A percentile compares a stretch with the other conserved stretches of the same genome.
phyloP scores from a whole-genome alignment of 2,329 filamentous ascomycete genomes.

The Harringtonia lauricola region DNA sequence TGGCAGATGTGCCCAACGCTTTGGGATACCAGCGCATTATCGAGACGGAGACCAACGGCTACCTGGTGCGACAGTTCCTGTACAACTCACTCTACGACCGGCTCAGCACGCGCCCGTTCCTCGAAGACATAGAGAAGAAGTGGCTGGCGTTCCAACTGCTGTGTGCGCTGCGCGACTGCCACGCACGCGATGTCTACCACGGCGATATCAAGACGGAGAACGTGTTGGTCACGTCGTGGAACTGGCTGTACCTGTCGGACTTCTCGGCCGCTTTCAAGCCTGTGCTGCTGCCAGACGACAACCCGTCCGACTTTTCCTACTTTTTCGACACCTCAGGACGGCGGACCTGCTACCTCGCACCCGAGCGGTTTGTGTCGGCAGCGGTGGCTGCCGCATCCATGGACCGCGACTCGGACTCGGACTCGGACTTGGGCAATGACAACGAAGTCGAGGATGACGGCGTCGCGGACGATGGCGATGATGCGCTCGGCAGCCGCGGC shows the following conservation, averaged over 20 bases:
- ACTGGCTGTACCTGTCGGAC: constrained; percentile 97
- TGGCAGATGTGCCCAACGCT: constrained; percentile 82
- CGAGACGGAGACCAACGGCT: constrained; percentile 85
- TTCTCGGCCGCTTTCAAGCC: constrained; percentile 96
- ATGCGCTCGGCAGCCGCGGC: not conserved
- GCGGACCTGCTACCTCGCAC: constrained; percentile 88
- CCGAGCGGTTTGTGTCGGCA: constrained; percentile 74
- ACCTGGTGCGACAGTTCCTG: constrained; percentile 87
- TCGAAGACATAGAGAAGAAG: constrained; percentile 97
- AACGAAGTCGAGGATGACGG: not conserved
- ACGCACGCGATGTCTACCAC: constrained; percentile 80
- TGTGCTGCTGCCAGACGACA: constrained; percentile 86
- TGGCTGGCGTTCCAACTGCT: constrained; percentile 96
- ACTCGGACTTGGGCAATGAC: constrained; percentile 15
- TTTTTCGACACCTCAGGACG: constrained; percentile 92
- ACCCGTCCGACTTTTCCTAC: constrained; percentile 94
- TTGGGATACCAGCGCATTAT: constrained; percentile 82
- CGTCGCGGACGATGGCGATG: not conserved
- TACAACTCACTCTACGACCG: constrained; percentile 97
- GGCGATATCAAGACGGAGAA: constrained; percentile 99
- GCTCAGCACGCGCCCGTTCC: constrained; percentile 87
- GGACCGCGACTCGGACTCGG: constrained; percentile 44
- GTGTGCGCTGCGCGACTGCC: constrained; percentile 84
- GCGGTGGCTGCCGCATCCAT: constrained; percentile 37
- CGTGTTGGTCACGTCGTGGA: constrained; percentile 94